These are phyloP conservation scores for Hylodesmum podocarpum DNA, from an alignment of 306 rosid species.

Conservation along the genomic window DNA sequence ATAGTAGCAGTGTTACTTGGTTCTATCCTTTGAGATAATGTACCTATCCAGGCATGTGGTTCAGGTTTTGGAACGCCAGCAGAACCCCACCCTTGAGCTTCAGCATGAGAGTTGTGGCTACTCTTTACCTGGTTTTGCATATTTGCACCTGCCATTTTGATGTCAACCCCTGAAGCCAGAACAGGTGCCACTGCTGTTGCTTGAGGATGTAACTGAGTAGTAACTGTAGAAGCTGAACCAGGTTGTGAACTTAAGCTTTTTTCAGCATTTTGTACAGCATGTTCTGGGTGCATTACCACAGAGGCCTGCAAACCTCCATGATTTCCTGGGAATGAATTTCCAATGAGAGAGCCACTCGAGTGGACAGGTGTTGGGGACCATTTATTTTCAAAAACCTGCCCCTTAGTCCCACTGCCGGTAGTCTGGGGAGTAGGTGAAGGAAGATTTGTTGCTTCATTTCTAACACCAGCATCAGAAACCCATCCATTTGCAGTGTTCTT, in stretches of 20 bases:
- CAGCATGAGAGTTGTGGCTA: constrained; percentile 45
- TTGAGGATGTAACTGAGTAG: constrained; percentile 51
- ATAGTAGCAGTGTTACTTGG: constrained; percentile 47
- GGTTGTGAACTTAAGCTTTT: constrained; percentile 45
- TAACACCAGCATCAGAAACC: constrained; percentile 47
- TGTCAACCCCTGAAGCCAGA: constrained; percentile 48
- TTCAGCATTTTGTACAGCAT: constrained; percentile 36
- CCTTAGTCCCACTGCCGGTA: constrained; percentile 50
- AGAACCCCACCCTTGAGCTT: constrained; percentile 67
- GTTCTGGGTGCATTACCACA: constrained; percentile 33
- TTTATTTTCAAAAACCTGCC: constrained; percentile 53
- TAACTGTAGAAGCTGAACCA: constrained; percentile 37
- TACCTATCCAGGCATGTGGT: constrained; percentile 51
- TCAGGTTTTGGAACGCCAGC: constrained; percentile 50
- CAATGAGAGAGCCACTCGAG: constrained; percentile 42
- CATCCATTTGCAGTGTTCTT: constrained; percentile 59
- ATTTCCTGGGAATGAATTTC: constrained; percentile 37
- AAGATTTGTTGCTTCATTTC: constrained; percentile 68
- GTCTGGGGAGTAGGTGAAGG: constrained; percentile 97
- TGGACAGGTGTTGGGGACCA: constrained; percentile 66
- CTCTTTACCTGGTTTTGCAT: constrained; percentile 55
- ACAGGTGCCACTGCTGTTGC: constrained; percentile 39
- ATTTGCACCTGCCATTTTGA: constrained; percentile 57
- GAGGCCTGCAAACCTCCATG: constrained; percentile 50
- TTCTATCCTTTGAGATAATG: constrained; percentile 54